These are phyloP conservation scores for Paragyromitra xinjiangensis DNA, from an alignment of 495 filamentous ascomycete species.

Conservation along the genomic window DNA sequence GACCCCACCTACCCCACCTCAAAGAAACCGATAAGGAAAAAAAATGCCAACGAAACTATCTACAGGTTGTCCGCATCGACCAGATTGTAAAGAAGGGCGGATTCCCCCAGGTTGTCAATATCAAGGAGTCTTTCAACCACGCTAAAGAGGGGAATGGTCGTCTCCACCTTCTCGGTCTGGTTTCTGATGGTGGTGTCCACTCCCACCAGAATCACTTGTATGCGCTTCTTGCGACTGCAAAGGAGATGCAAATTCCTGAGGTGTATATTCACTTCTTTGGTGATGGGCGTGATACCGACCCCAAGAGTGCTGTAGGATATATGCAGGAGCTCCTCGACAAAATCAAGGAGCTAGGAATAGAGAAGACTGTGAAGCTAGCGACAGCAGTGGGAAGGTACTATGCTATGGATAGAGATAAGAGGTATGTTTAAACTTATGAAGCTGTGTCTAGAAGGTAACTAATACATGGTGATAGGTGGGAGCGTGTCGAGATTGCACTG, in stretches of 20 bases:
- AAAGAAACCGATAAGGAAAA: not conserved
- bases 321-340: slow-evolving; percentile 83
- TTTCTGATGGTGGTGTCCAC: slow-evolving; percentile 97
- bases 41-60: slow-evolving; percentile 13
- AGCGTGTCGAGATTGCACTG: slow-evolving; percentile 86
- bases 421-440: slow-evolving; percentile 20
- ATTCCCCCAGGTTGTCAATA: slow-evolving; percentile 77
- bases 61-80: slow-evolving; percentile 84
- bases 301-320: slow-evolving; percentile 85
- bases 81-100: slow-evolving; percentile 90
- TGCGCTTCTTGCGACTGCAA: slow-evolving; percentile 84
- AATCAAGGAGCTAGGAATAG: slow-evolving; percentile 82
- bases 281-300: slow-evolving; percentile 96
- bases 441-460: not conserved
- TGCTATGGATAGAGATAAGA: slow-evolving; percentile 99
- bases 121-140: slow-evolving; percentile 77
- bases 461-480: slow-evolving; percentile 70
- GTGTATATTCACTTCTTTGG: slow-evolving; percentile 99
- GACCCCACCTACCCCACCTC: not conserved
- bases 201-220: slow-evolving; percentile 92
- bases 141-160: slow-evolving; percentile 90
- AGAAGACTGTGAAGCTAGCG: slow-evolving; percentile 71
- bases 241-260: slow-evolving; percentile 82
- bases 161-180: slow-evolving; percentile 86
- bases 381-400: slow-evolving; percentile 96